Evolutionary conservation across 257 asterid genomes (phyloP).

Genomic region (Solanum appendiculatum): DNA sequence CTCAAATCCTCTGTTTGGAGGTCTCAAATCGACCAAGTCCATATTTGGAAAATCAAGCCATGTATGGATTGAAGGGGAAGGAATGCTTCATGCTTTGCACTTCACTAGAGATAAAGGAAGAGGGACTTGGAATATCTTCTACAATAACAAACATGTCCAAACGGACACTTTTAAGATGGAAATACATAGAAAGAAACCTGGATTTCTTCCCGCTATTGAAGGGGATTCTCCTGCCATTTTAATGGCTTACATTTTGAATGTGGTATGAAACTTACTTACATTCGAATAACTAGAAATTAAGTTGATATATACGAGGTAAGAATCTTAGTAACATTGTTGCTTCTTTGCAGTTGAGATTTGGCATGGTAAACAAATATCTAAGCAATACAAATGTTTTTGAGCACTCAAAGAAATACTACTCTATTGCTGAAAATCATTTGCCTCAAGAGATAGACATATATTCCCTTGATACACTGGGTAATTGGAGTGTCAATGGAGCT

Average conservation of each 20-base stretch:
- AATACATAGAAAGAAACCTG: conserved; percentile 17
- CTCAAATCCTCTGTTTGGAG: conserved; percentile 41
- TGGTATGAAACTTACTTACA: background rate
- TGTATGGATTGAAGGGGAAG: conserved; percentile 44
- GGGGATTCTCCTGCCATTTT: conserved; percentile 38
- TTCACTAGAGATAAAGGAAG: conserved; percentile 3
- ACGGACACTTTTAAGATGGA: conserved; percentile 22
- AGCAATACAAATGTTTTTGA: conserved; percentile 40
- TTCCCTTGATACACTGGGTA: conserved; percentile 33
- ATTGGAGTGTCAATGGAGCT: conserved; percentile 40
- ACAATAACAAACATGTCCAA: conserved; percentile 22
- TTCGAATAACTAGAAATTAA: background rate
- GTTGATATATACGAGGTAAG: too few relatives aligned
- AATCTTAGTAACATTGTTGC: background rate
- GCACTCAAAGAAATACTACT: conserved; percentile 53
- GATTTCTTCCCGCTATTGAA: conserved; percentile 28
- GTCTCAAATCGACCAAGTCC: conserved; percentile 25
- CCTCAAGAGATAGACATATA: conserved; percentile 51
- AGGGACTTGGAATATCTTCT: conserved; percentile 12
- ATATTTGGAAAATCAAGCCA: conserved; percentile 30
- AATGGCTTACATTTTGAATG: conserved; percentile 40
- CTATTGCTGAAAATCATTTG: conserved; percentile 46
- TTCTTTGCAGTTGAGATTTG: conserved; percentile 33
- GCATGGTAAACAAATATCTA: background rate
- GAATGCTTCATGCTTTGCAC: conserved; percentile 42